phyloP scores from a whole-genome alignment of 306 rosid genomes.

The Morella rubra region DNA sequence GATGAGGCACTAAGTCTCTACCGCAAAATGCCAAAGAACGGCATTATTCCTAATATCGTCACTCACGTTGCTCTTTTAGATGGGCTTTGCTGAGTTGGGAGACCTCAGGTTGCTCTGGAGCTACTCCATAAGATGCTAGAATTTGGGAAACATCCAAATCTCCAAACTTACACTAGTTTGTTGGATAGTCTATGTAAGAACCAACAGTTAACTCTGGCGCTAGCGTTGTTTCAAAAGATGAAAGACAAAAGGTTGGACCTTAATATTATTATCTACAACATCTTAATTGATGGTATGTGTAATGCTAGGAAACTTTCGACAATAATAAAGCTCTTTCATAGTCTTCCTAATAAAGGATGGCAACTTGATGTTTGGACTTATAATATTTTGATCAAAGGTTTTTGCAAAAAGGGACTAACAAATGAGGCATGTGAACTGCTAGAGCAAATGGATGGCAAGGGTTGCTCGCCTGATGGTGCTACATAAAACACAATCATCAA shows the following conservation, averaged over 20 bases:
- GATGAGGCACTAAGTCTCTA: constrained; percentile 36
- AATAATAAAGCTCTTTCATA: constrained; percentile 35
- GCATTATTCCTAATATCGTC: constrained; percentile 39
- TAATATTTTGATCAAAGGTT: constrained; percentile 41
- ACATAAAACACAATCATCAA: constrained; percentile 27
- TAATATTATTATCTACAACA: too few species aligned
- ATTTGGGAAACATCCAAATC: constrained; percentile 37
- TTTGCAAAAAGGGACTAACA: constrained; percentile 32
- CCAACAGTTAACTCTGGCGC: constrained; percentile 34
- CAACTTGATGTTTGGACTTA: constrained; percentile 32
- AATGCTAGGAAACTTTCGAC: constrained; percentile 29
- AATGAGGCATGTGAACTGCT: constrained; percentile 37
- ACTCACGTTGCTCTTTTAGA: constrained; percentile 36
- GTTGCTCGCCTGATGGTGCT: constrained; percentile 25
- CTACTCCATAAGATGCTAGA: constrained; percentile 29
- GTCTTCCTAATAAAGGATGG: constrained; percentile 37
- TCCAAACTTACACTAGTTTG: constrained; percentile 36
- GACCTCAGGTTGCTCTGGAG: constrained; percentile 33
- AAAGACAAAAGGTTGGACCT: constrained; percentile 20
- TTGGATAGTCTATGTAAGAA: neutral
- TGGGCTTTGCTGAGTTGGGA: constrained; percentile 37
- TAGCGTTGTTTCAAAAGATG: constrained; percentile 29
- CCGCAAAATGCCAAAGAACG: constrained; percentile 35
- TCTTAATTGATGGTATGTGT: neutral
- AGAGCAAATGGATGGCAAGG: constrained; percentile 30